phyloP scores from a whole-genome alignment of 2,329 filamentous ascomycete species.

The Sphaerulina musiva region DNA sequence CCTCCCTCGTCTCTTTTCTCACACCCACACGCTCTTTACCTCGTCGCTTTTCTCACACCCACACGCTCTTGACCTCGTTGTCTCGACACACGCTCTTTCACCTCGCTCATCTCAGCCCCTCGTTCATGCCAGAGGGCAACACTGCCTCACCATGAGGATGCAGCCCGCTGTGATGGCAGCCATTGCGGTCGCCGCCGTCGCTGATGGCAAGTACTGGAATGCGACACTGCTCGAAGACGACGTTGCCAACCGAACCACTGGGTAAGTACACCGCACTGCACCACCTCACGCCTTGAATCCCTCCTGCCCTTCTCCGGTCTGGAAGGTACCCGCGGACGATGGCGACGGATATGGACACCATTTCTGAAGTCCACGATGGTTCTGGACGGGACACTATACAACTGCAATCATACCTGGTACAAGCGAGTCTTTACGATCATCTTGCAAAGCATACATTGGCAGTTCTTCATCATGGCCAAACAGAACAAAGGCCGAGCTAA shows the following conservation, averaged over 20 bases:
- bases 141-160: conserved; percentile 18
- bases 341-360: background rate
- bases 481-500: background rate
- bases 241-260: conserved; percentile 6
- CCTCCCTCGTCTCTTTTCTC: conserved; percentile 6
- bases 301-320: background rate
- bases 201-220: conserved; percentile 12
- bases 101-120: conserved; percentile 25
- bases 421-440: conserved; percentile 2
- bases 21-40: conserved; percentile 12
- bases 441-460: conserved; percentile 9
- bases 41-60: background rate
- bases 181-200: conserved; percentile 9
- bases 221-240: background rate
- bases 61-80: conserved; percentile 7
- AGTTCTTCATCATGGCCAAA: conserved; percentile 1
- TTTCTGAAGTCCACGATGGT: background rate
- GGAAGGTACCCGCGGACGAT: background rate
- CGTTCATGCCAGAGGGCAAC: conserved; percentile 17
- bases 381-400: background rate
- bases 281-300: background rate
- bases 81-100: conserved; percentile 13
- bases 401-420: background rate
- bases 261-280: conserved; percentile 13
- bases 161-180: conserved; percentile 12